Evolutionary conservation across 176 grass and related monocot species (phyloP), one percentile per base, ranked within the genome.

Genomic region (Pontederia paniculata): DNA sequence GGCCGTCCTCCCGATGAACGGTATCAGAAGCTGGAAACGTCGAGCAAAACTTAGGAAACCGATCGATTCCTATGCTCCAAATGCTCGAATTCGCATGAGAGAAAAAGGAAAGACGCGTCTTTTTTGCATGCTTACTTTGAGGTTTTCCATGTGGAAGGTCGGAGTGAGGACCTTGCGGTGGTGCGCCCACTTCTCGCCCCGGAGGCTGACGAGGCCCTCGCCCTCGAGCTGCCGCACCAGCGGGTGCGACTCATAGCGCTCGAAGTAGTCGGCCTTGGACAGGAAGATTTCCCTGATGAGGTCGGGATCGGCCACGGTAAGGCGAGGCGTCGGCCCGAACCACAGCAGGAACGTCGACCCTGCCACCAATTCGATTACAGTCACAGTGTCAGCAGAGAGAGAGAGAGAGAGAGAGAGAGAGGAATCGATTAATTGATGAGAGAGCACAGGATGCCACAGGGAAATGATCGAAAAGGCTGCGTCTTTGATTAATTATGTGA

Each of bases 171-270:
- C 93, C 66, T 64, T 84, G 44, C 93, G 72, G 58, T 81, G 93
- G 80, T 84, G 83, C 31, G 80, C 86, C 93, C 93, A 98, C 74
- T 98, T 98, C 11, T 98, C 86, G 12, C 87, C 93, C 28, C 77
- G 79, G 61, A 98, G 80, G 83, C 93, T 98, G 57, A 98, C 93
- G 49, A 98, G 74, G 10, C 93, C 93, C 52, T 91, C 84, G 50
- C 93, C 93, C 84, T 98, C 93, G 25, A 98, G 86, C 83, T 91
- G 86, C 23, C 93, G 86, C 51, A 98, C 78, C 74, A 91, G 69
- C 9, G 93, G 87, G 66, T 98, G 93, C 13, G 93, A 88, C 65
- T 98, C 93, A 72, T 91, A 98, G 49, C 93, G 93, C 77, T 98
- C 93, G 73, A 98, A 98, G 67, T 62, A 71, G n/a, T 91, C 83